These are phyloP conservation scores for Fusarium sp. DNA, from an alignment of 2,329 filamentous ascomycete genomes.

Conservation along the genomic window DNA sequence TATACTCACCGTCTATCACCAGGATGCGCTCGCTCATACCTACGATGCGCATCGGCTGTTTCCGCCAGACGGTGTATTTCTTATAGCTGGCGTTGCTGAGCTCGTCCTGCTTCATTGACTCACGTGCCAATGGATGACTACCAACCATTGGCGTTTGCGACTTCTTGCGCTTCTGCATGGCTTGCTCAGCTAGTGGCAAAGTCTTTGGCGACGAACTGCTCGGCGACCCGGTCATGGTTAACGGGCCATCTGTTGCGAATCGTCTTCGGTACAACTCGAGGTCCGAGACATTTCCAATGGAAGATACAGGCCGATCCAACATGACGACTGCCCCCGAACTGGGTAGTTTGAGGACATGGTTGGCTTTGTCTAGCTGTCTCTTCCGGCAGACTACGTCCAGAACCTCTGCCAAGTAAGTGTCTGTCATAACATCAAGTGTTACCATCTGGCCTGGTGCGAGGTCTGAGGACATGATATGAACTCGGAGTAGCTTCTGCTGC, in stretches of 20 bases:
- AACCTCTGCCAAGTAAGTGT: slow-evolving; percentile 85
- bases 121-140: slow-evolving; percentile 75
- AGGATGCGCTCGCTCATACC: slow-evolving; percentile 80
- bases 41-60: slow-evolving; percentile 84
- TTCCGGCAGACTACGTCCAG: slow-evolving; percentile 83
- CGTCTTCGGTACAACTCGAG: slow-evolving; percentile 80
- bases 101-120: slow-evolving; percentile 70
- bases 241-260: slow-evolving; percentile 79
- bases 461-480: slow-evolving; percentile 78
- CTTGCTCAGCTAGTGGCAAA: slow-evolving; percentile 62
- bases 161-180: slow-evolving; percentile 62
- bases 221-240: slow-evolving; percentile 76
- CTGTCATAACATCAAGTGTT: slow-evolving; percentile 80
- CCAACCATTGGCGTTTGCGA: slow-evolving; percentile 63
- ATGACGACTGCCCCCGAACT: slow-evolving; percentile 80
- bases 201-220: slow-evolving; percentile 77
- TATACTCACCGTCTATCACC: slow-evolving; percentile 86
- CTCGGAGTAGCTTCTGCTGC: slow-evolving; percentile 75
- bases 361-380: slow-evolving; percentile 81
- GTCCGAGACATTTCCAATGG: slow-evolving; percentile 79
- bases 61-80: slow-evolving; percentile 83
- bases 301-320: slow-evolving; percentile 81
- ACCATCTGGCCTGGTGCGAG: slow-evolving; percentile 78
- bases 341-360: slow-evolving; percentile 82
- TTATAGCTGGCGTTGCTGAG: slow-evolving; percentile 72